Conservation (phyloP, 306 rosid genomes). For the Vicia sativa region DNA sequence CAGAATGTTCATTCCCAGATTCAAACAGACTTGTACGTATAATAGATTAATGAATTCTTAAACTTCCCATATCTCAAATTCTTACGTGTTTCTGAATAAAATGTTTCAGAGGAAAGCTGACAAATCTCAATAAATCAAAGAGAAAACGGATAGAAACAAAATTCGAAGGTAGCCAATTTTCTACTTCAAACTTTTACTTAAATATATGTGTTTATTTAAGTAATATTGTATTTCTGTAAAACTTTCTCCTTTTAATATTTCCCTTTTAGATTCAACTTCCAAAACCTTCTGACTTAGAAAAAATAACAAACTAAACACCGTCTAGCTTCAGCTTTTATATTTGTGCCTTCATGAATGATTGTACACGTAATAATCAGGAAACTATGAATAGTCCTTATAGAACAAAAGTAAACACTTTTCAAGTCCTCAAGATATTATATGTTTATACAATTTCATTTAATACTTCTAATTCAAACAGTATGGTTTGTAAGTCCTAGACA, state of each 20-base stretch:
- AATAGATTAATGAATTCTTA: constrained; percentile 38
- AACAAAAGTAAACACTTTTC: not conserved
- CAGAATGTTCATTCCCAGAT: constrained; percentile 80
- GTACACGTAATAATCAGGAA: not conserved
- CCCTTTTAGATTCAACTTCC: constrained; percentile 29
- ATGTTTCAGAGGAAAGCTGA: constrained; percentile 72
- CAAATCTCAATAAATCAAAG: constrained; percentile 64
- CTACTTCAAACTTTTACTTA: constrained; percentile 38
- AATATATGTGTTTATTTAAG: constrained; percentile 16
- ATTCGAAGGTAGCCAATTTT: constrained; percentile 64
- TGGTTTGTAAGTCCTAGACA: constrained; percentile 12
- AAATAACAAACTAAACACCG: constrained; percentile 5
- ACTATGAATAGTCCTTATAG: constrained; percentile 7
- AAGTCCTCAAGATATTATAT: constrained; percentile 10
- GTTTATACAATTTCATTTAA: constrained; percentile 19
- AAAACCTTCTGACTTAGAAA: constrained; percentile 11
- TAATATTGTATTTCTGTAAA: constrained; percentile 18
- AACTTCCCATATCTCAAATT: constrained; percentile 26
- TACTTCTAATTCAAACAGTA: not conserved
- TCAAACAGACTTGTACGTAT: constrained; percentile 73
- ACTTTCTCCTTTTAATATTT: constrained; percentile 30
- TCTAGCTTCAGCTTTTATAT: constrained; percentile 20
- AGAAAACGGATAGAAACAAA: constrained; percentile 69
- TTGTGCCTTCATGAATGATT: constrained; percentile 2
- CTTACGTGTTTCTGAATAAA: constrained; percentile 33